phyloP scores from a whole-genome alignment of 768 basidiomycete genomes.

The Panaeolus papilionaceus region DNA sequence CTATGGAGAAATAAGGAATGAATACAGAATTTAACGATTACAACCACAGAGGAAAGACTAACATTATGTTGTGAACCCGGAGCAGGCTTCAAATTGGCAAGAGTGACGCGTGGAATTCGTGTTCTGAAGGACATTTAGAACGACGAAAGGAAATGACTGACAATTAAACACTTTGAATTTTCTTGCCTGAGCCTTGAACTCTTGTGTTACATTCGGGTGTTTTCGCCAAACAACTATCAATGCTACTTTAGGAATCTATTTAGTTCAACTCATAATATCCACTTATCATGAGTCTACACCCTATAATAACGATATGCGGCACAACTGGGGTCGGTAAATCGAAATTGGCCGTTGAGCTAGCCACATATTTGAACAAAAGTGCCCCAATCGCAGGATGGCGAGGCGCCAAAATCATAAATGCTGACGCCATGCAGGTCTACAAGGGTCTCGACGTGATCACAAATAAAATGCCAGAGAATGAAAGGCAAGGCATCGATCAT shows the following conservation, averaged over 20 bases:
- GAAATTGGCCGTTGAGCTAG: constrained; percentile 88
- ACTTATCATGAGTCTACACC: constrained; percentile 50
- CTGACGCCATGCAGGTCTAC: constrained; percentile 98
- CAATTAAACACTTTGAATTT: constrained; percentile 9
- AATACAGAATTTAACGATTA: neutral
- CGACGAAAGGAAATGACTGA: constrained; percentile 1
- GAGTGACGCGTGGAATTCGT: constrained; percentile 50
- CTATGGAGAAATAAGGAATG: constrained; percentile 43
- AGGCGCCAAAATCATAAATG: constrained; percentile 86
- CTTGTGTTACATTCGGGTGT: constrained; percentile 4
- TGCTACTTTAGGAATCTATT: neutral
- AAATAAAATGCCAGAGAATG: constrained; percentile 84
- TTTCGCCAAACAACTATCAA: constrained; percentile 13
- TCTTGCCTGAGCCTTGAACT: neutral
- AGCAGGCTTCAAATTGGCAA: constrained; percentile 80
- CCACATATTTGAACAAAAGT: constrained; percentile 56
- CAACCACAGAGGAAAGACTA: constrained; percentile 18
- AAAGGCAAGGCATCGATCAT: constrained; percentile 85
- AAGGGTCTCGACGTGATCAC: constrained; percentile 91
- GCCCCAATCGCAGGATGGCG: constrained; percentile 49
- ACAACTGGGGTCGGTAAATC: constrained; percentile 98
- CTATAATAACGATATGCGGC: constrained; percentile 87
- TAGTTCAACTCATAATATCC: neutral
- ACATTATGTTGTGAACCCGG: constrained; percentile 74
- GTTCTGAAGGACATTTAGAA: constrained; percentile 44